Base-by-base conservation (phyloP, 2,329 filamentous ascomycete genomes). In the Corniculantispora saksenae region DNA sequence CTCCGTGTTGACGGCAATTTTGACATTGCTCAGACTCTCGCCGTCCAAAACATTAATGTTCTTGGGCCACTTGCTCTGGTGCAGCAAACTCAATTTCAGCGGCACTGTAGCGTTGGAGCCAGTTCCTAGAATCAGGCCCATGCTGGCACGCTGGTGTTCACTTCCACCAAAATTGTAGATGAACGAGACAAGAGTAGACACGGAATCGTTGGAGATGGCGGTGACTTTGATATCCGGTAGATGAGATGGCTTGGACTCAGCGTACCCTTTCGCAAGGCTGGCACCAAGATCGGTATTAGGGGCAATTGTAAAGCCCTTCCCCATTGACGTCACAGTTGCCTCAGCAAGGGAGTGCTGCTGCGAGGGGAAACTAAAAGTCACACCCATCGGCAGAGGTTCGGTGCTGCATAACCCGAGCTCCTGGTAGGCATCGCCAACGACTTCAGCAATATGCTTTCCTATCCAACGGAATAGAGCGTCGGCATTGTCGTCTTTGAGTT, bases 401-500 rank as follows among this genome's bases (percentile, higher is more conserved):
- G 79, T 75, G 55, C 67, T 76, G 47, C 77, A 72, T 51, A 87
- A 75, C 43, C 74, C 71, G 65, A 83, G 78, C 17, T 72, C 70
- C 5, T 79, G 71, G 66, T 83, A 81, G 9, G 84, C 87, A 67
- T 88, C 84, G 38, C 79, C 80, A 19, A 94, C 88, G 3, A 94
- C 90, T 66, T 90, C 83, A 17, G 90, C 90, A 70, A 95, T 92
- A 71, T 89, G 91, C 70, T 85, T 81, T 29, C 91, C 92, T 69
- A 95, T 92, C 91, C 91, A 95, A n/a, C 83, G 78, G 75, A 95
- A 95, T 2, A 94, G 80, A 65, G 89, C 87, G 64, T 92, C 88
- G 1, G 90, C 87, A 68, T 93, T 89, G 69, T 93, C 87, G 75
- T 85, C 86, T 73, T 93, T 93, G 67, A 93, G 77, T 63, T 89